These are phyloP conservation scores for Zelopaecilomyces penicillatus DNA, from an alignment of 2,329 filamentous ascomycete species.

Conservation along the genomic window DNA sequence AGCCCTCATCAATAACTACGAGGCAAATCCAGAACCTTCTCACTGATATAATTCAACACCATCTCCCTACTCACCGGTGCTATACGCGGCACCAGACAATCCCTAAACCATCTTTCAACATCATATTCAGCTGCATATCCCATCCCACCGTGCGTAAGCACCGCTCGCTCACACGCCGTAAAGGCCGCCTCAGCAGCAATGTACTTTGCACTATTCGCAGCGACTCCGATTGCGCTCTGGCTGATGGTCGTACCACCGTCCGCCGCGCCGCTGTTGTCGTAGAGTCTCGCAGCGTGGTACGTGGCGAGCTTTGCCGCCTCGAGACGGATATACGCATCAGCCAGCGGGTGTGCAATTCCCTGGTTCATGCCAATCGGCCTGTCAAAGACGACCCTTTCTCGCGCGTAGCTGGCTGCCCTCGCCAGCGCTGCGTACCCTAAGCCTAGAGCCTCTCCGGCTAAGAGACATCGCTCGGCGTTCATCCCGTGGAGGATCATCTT, in stretches of 20 bases:
- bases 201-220: constrained; percentile 64
- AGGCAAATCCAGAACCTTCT: constrained; percentile 59
- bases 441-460: constrained; percentile 72
- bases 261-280: constrained; percentile 41
- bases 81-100: constrained; percentile 55
- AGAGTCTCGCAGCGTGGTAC: constrained; percentile 56
- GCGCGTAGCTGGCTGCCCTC: constrained; percentile 56
- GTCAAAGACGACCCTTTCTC: constrained; percentile 57
- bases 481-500: constrained; percentile 71
- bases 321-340: constrained; percentile 56
- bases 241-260: constrained; percentile 38
- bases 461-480: constrained; percentile 68
- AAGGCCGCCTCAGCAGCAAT: constrained; percentile 58
- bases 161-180: constrained; percentile 51
- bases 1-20: constrained; percentile 48
- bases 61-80: constrained; percentile 62
- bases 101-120: constrained; percentile 57
- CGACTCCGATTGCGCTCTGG: constrained; percentile 51
- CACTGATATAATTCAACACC: constrained; percentile 66
- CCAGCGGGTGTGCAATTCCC: constrained; percentile 56
- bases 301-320: constrained; percentile 58
- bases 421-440: constrained; percentile 65
- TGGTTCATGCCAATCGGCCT: constrained; percentile 59
- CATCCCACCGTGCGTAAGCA: constrained; percentile 55
- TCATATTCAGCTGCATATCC: constrained; percentile 58